A percentile compares a stretch with the other conserved stretches of the same genome.
Conservation (phyloP, 768 basidiomycete species). For the Kwoniella bestiolae region DNA sequence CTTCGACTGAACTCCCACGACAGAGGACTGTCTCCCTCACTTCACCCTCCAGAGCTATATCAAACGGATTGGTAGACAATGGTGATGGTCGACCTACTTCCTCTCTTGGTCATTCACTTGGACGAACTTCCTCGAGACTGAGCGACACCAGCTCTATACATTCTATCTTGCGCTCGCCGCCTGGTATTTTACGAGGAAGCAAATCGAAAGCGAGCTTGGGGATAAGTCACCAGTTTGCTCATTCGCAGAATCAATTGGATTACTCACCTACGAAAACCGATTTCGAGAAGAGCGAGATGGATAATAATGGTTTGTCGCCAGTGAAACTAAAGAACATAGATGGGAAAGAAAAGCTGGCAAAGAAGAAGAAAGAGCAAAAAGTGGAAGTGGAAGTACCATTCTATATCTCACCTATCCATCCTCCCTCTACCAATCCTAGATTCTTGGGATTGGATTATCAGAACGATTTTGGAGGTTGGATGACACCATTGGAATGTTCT, state of each 20-base stretch:
- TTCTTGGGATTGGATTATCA: slow-evolving; percentile 68
- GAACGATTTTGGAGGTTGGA: slow-evolving; percentile 64
- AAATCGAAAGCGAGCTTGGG: slow-evolving; percentile 10
- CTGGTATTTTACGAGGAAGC: not conserved
- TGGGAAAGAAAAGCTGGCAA: not conserved
- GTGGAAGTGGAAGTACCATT: slow-evolving; percentile 60
- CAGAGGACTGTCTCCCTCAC: slow-evolving; percentile 1
- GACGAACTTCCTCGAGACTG: slow-evolving; percentile 6
- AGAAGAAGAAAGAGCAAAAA: not conserved
- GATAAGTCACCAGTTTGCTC: slow-evolving; percentile 14
- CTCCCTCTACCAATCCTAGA: slow-evolving; percentile 79
- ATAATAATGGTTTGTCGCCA: not conserved
- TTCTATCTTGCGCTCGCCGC: not conserved
- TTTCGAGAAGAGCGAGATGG: not conserved
- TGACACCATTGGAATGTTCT: slow-evolving; percentile 61
- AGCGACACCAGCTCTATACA: slow-evolving; percentile 2
- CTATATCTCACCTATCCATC: slow-evolving; percentile 78
- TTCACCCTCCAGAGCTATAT: slow-evolving; percentile 13
- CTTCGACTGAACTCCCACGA: not conserved
- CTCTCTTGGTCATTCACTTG: not conserved
- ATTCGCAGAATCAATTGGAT: not conserved
- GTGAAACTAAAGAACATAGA: not conserved
- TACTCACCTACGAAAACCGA: not conserved
- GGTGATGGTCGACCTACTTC: not conserved
- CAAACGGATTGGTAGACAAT: not conserved